These are phyloP conservation scores for Amesomyces nigricolor DNA, from an alignment of 2,329 filamentous ascomycete species.

Conservation along the genomic window DNA sequence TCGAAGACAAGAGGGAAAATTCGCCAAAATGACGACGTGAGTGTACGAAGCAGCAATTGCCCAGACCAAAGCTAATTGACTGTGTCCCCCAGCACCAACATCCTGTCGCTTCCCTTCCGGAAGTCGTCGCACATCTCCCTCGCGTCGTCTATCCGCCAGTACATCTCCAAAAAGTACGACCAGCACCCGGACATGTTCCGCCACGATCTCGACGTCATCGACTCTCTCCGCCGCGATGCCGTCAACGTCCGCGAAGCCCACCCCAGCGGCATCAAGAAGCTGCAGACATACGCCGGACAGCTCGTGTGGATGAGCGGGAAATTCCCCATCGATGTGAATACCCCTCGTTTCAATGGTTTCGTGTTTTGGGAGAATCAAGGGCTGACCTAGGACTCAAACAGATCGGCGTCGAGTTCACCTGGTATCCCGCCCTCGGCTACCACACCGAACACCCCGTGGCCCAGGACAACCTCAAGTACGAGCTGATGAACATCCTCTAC, in stretches of 20 bases:
- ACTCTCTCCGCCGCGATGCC: conserved; percentile 77
- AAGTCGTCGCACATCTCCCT: conserved; percentile 74
- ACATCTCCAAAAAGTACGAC: conserved; percentile 97
- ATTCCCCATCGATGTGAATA: conserved; percentile 82
- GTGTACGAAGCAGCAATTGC: not conserved
- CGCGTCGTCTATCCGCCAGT: conserved; percentile 78
- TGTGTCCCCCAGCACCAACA: conserved; percentile 39
- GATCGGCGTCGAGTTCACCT: conserved; percentile 92
- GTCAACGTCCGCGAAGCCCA: conserved; percentile 86
- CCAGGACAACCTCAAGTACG: conserved; percentile 66
- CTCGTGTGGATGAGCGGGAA: conserved; percentile 90
- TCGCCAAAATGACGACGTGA: conserved; percentile 19
- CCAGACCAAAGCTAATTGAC: not conserved
- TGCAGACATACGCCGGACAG: conserved; percentile 89
- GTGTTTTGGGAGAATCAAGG: not conserved
- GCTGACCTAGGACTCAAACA: conserved; percentile 32
- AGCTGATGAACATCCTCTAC: conserved; percentile 87
- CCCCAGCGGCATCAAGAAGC: conserved; percentile 74
- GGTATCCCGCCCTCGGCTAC: conserved; percentile 92
- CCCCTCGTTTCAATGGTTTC: conserved; percentile 6
- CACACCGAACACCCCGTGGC: conserved; percentile 69
- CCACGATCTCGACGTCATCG: conserved; percentile 77
- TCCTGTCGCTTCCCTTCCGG: conserved; percentile 80
- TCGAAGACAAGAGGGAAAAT: not conserved
- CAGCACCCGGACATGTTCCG: conserved; percentile 97